Evolutionary conservation across 345 rosid species (phyloP).

Genomic region (Corymbia maculata): DNA sequence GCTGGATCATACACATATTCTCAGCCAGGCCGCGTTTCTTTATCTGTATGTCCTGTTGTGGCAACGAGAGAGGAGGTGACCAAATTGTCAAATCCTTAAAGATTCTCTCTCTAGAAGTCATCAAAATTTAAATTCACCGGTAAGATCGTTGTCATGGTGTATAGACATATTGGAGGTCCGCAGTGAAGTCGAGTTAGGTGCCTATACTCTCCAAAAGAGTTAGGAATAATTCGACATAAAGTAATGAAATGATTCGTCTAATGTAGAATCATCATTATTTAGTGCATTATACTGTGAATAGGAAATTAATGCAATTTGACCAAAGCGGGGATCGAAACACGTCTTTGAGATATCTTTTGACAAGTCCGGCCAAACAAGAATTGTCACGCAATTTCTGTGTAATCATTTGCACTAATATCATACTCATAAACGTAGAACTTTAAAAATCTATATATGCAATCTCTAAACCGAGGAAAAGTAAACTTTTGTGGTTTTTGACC

Average conservation of each 20-base stretch:
- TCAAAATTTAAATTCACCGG: neutral
- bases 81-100: neutral
- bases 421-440: neutral
- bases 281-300: neutral
- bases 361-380: neutral
- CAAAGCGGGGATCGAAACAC: rapidly evolving
- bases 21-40: neutral
- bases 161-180: neutral
- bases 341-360: neutral
- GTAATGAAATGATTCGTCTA: neutral
- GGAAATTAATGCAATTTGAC: neutral
- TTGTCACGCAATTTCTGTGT: rapidly evolving
- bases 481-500: neutral
- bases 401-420: neutral
- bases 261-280: neutral
- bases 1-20: neutral
- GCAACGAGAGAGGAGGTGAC: neutral
- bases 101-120: neutral
- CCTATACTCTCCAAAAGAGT: neutral
- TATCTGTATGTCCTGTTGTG: neutral
- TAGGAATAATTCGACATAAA: neutral
- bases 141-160: neutral
- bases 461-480: neutral
- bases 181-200: neutral
- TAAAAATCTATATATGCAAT: neutral